phyloP scores from a whole-genome alignment of 2,329 filamentous ascomycete genomes.

The Stylonectria norvegica region DNA sequence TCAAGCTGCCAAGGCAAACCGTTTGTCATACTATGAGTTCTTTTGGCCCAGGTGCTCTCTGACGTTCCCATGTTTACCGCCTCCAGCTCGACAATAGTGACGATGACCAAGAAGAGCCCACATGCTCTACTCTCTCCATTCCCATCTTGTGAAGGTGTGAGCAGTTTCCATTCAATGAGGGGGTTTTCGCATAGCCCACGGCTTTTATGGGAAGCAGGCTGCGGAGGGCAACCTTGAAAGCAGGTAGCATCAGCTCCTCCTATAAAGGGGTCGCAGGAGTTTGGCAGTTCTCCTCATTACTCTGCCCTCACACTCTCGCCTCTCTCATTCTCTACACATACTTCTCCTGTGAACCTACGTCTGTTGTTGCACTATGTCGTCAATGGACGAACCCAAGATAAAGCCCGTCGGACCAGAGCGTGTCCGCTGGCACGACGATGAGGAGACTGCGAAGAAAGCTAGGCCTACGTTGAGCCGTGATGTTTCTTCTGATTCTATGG shows the following conservation, averaged over 20 bases:
- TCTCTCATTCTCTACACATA: slow-evolving; percentile 6
- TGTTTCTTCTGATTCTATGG: slow-evolving; percentile 14
- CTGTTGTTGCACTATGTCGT: background rate
- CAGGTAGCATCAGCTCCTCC: too few species aligned
- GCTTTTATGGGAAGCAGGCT: too few species aligned
- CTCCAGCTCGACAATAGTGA: too few species aligned
- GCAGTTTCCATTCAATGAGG: slow-evolving; percentile 7
- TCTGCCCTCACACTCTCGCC: slow-evolving; percentile 8
- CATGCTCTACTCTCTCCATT: too few species aligned
- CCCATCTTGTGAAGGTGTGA: slow-evolving; percentile 7
- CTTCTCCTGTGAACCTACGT: background rate
- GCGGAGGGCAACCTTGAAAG: too few species aligned
- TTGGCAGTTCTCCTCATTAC: slow-evolving; percentile 3
- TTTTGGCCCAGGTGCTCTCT: too few species aligned
- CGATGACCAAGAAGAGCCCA: too few species aligned
- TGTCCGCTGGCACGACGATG: slow-evolving; percentile 18
- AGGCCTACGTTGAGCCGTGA: slow-evolving; percentile 12
- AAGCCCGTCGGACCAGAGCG: slow-evolving; percentile 14
- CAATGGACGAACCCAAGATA: slow-evolving; percentile 15
- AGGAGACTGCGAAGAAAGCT: slow-evolving; percentile 14
- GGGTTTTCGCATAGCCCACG: slow-evolving; percentile 10
- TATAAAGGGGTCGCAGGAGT: too few species aligned
- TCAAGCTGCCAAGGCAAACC: background rate
- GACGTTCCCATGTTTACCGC: background rate
- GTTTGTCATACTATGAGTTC: slow-evolving; percentile 12